A percentile compares a stretch with the other conserved stretches of the same genome.
These are phyloP conservation scores for Laetiporus sulphureus DNA, from an alignment of 1,284 basidiomycete genomes.

Conservation along the genomic window DNA sequence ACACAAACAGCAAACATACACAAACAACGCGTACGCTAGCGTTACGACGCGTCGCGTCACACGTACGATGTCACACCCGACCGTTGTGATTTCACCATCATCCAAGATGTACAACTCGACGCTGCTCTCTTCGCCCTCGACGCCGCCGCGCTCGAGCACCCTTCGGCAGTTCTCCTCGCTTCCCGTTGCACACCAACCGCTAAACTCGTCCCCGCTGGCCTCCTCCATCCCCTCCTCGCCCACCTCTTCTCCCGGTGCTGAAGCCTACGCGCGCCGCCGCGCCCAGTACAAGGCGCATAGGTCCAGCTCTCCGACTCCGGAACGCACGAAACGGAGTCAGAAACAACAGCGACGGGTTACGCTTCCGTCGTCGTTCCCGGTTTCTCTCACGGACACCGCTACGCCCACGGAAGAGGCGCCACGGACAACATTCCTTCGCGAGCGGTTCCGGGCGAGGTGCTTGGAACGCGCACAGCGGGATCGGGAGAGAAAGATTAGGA, in stretches of 20 bases:
- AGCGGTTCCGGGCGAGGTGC: constrained; percentile 55
- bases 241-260: constrained; percentile 17
- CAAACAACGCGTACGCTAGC: constrained; percentile 5
- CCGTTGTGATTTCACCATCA: not conserved
- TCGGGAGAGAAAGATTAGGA: constrained; percentile 40
- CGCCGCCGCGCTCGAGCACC: constrained; percentile 5
- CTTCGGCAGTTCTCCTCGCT: not conserved
- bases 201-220: constrained; percentile 23
- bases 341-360: too few species aligned
- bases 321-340: too few species aligned
- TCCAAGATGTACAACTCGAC: not conserved
- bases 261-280: constrained; percentile 19
- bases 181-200: constrained; percentile 9
- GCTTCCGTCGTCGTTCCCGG: too few species aligned
- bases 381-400: too few species aligned
- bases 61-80: not conserved
- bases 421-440: constrained; percentile 45
- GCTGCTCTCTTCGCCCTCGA: constrained; percentile 4
- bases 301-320: too few species aligned
- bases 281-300: constrained; percentile 20
- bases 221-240: constrained; percentile 13
- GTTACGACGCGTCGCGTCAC: constrained; percentile 2
- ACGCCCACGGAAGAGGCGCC: constrained; percentile 26
- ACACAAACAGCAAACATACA: not conserved
- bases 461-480: constrained; percentile 51